phyloP scores from a whole-genome alignment of 805 yeast species.

The Lachancea nothofagi region DNA sequence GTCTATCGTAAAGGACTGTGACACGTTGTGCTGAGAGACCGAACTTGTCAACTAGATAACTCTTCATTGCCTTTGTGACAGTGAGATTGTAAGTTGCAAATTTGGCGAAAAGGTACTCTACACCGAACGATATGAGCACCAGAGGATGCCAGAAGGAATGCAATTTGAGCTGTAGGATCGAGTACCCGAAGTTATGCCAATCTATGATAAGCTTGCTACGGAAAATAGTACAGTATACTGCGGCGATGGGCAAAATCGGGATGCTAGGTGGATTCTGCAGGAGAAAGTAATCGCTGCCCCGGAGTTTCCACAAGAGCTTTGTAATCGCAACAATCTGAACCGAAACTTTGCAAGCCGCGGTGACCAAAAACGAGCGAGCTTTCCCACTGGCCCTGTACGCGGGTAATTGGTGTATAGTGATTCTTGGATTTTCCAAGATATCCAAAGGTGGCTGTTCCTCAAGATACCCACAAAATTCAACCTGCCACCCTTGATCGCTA shows the following conservation, averaged over 20 bases:
- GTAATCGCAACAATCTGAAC: constrained; percentile 48
- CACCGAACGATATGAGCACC: constrained; percentile 51
- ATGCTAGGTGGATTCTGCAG: constrained; percentile 92
- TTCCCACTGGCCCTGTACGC: background rate
- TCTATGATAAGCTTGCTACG: constrained; percentile 70
- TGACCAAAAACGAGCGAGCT: constrained; percentile 4
- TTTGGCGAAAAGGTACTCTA: constrained; percentile 59
- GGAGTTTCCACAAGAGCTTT: constrained; percentile 43
- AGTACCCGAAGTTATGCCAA: constrained; percentile 93
- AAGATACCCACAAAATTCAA: constrained; percentile 79
- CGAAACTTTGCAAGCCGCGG: constrained; percentile 45
- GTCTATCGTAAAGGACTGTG: constrained; percentile 77
- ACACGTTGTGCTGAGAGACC: constrained; percentile 45
- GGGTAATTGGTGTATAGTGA: constrained; percentile 42
- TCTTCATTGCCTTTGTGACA: constrained; percentile 72
- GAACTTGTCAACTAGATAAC: constrained; percentile 52
- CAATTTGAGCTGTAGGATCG: constrained; percentile 67
- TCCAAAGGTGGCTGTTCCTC: constrained; percentile 50
- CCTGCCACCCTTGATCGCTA: constrained; percentile 60
- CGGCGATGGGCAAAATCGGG: constrained; percentile 66
- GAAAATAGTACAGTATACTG: constrained; percentile 47
- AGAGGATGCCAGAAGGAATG: constrained; percentile 49
- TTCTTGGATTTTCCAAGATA: constrained; percentile 44
- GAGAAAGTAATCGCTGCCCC: constrained; percentile 63
- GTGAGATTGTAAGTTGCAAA: constrained; percentile 70